Percentiles rank a stretch among this genome's conserved stretches.
These are phyloP conservation scores for Suillus americanus DNA, from an alignment of 768 basidiomycete genomes.

Conservation along the genomic window DNA sequence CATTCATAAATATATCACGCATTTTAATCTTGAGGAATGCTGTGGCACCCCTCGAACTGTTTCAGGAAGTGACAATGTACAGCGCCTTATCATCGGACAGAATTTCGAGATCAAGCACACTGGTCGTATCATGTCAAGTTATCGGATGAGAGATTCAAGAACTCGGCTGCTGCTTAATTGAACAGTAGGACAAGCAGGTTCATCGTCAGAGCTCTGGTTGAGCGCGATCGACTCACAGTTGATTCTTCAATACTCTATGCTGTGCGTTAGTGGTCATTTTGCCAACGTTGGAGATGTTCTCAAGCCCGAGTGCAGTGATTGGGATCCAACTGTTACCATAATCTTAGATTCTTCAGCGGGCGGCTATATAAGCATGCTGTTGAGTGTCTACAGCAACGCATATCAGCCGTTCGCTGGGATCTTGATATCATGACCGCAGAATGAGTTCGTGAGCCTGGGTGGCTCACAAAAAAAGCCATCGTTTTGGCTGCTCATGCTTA, in stretches of 20 bases:
- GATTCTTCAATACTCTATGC: too few species aligned
- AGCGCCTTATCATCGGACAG: neutral
- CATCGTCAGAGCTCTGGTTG: neutral
- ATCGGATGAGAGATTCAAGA: neutral
- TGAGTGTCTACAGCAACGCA: too few species aligned
- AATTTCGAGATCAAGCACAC: neutral
- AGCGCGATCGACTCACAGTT: neutral
- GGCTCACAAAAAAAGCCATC: neutral
- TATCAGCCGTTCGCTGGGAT: neutral
- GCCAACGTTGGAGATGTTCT: neutral
- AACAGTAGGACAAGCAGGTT: neutral
- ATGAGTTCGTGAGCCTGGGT: neutral
- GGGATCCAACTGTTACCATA: neutral
- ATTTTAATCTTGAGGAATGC: neutral
- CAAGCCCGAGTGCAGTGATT: neutral
- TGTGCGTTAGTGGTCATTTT: neutral
- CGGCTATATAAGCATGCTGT: neutral
- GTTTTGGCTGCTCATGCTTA: neutral
- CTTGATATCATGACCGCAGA: neutral
- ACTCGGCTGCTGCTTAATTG: neutral
- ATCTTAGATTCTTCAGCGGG: neutral
- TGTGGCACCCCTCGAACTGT: neutral
- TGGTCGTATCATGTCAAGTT: neutral
- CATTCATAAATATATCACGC: slow-evolving; percentile 12
- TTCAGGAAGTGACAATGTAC: neutral